Evolutionary conservation across 495 filamentous ascomycete genomes (phyloP), one percentile per base, ranked within the genome.

Genomic region (Penicillium canescens): DNA sequence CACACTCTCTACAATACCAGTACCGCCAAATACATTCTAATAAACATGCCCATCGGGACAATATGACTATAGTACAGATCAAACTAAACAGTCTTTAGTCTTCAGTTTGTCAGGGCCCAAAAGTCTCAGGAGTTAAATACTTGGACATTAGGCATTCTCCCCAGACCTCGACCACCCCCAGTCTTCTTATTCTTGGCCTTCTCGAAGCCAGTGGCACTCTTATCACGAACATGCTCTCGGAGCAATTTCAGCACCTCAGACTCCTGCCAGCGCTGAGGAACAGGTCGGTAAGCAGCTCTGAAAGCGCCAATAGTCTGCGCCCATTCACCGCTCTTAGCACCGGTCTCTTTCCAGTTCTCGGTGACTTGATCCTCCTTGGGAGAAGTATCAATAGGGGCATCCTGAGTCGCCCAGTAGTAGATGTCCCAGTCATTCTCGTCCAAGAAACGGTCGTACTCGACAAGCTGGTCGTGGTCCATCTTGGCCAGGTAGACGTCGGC

Each of bases 351-450:
- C 79, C 79, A 82, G 23, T 67, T 77, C 54, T 82, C 79, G n/a
- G 79, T 80, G 38, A 72, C 62, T 4, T 73, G 75, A 46, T 77
- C 77, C 52, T 78, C 67, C 28, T 70, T 64, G 41, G 63, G 59
- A 12, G 66, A 38, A 8, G 67, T 53, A 34, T 52, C 80, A 1
- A 77, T 59, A 1, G 82, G 76, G 6, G 89, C 82, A 57, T 89
- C 84, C 68, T 98, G 95, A n/a, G 95, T 98, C 1, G 91, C 90
- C 94, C 94, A 98, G 81, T 98, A 98, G 78, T 98, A 98, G 54
- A 98, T 98, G 68, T 98, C 94, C 94, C 94, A 98, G 72, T 98
- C 94, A 68, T 98, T 98, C 71, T 98, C 94, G 75, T 98, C 94
- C 42, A 98, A 84, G 80, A 98, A 97, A 13, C 80, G 75, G 70